Evolutionary conservation across 306 rosid genomes (phyloP).

Genomic region (Prunus fruticosa): DNA sequence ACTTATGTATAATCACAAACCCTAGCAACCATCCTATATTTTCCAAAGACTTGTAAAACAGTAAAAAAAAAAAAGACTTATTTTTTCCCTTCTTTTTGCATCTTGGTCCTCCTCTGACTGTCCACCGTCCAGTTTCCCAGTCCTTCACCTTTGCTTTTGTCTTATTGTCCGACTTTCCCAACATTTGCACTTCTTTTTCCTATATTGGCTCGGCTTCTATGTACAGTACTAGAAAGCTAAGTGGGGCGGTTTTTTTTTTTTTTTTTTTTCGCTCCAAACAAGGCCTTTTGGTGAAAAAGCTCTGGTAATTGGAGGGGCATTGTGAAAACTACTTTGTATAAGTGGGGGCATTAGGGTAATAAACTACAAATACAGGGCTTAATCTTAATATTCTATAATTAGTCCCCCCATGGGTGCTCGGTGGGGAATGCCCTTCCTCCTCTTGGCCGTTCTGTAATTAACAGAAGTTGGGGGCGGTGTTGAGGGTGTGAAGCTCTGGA

Average conservation of each 20-base stretch:
- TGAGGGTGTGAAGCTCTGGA: conserved; percentile 86
- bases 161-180: conserved; percentile 36
- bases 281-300: conserved; percentile 56
- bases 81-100: conserved; percentile 15
- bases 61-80: background rate
- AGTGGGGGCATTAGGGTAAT: conserved; percentile 38
- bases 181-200: conserved; percentile 25
- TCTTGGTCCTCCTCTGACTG: background rate
- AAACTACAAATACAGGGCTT: conserved; percentile 22
- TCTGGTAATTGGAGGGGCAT: conserved; percentile 33
- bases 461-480: conserved; percentile 91
- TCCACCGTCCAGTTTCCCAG: background rate
- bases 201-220: conserved; percentile 56
- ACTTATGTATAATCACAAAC: conserved; percentile 59
- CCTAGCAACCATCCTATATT: conserved; percentile 9
- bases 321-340: conserved; percentile 24
- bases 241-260: background rate
- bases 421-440: conserved; percentile 97
- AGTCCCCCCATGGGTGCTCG: conserved; percentile 94
- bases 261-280: conserved; percentile 27
- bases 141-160: conserved; percentile 34
- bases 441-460: conserved; percentile 76
- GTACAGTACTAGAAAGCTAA: conserved; percentile 44
- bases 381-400: conserved; percentile 58
- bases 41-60: conserved; percentile 8